Evolutionary conservation across 176 grass and related monocot species (phyloP), one percentile per base, ranked within the genome.

Genomic region (Eremochloa ophiuroides): DNA sequence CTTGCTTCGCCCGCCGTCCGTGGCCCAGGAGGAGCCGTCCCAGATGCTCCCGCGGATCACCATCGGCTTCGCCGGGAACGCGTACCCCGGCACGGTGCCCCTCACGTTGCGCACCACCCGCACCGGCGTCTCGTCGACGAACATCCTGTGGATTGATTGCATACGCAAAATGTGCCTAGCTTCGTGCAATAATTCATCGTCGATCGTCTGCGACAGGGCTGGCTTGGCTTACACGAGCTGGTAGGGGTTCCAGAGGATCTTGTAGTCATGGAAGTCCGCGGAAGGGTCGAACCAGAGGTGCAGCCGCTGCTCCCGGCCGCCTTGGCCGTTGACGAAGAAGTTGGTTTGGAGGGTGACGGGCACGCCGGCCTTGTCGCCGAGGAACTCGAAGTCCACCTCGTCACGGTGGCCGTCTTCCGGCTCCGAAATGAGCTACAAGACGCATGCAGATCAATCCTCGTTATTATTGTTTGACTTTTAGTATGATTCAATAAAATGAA

Each of bases 371-470:
- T 65, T 83, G 51, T 93, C 70, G 38, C 93, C 91, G 11, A 93
- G 30, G 88, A 97, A 93, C 90, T 97, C 93, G 13, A 93, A 85
- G 66, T 93, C 91, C 43, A 91, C 16, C 86, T 93, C 91, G 29
- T 93, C 94, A 5, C 69, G 91, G 22, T 29, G 26, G 11, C 28
- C 25, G 10, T 44, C 44, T 10, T 80, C 87, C 7, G 82, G 41
- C 34, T 88, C 69, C 62, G 87, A 88, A 8, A 66, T 58, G 26
- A 88, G 62, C 76, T 80, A 37, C 22, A 70, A 5, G 7, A 60
- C 18, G 47, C 6, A 51, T 1, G 7, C 15, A n/a, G n/a, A 12
- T 38, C 28, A 5, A 66, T 50, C 47, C 7, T 47, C 44, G 43
- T 46, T 46, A 46, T 46, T 46, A 4, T 46, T 6, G n/a, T n/a